A percentile compares a stretch with the other conserved stretches of the same genome.
phyloP scores from a whole-genome alignment of 2,329 filamentous ascomycete species.

The Xylariales sp. region DNA sequence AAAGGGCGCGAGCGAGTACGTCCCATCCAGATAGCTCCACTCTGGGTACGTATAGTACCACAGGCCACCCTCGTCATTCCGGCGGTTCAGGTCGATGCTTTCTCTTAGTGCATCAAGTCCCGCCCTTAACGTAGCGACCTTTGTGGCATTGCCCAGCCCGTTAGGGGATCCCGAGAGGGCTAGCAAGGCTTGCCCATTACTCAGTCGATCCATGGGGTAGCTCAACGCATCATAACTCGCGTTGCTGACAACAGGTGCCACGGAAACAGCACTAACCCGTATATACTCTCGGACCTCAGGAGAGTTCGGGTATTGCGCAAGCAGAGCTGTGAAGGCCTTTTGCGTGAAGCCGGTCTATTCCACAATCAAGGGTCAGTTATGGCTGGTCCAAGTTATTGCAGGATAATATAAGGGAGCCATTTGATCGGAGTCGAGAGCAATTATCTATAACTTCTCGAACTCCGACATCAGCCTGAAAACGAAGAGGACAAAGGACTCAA shows the following conservation, averaged over 20 bases:
- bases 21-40: slow-evolving; percentile 50
- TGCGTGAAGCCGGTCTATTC: slow-evolving; percentile 29
- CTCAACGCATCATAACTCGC: slow-evolving; percentile 21
- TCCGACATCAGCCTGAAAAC: too few species aligned
- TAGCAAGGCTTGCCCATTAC: slow-evolving; percentile 25
- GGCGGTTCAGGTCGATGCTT: slow-evolving; percentile 26
- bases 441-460: too few species aligned
- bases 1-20: slow-evolving; percentile 45
- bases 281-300: slow-evolving; percentile 18
- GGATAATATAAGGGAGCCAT: too few species aligned
- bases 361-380: slow-evolving; percentile 23
- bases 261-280: slow-evolving; percentile 20
- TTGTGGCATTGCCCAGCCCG: not conserved
- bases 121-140: slow-evolving; percentile 7
- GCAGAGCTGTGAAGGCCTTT: slow-evolving; percentile 24
- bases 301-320: slow-evolving; percentile 18
- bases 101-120: slow-evolving; percentile 20
- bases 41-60: slow-evolving; percentile 42
- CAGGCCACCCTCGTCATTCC: slow-evolving; percentile 29
- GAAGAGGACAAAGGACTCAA: too few species aligned
- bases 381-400: slow-evolving; percentile 27
- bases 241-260: slow-evolving; percentile 21
- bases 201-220: slow-evolving; percentile 28
- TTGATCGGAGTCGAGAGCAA: too few species aligned
- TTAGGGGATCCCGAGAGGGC: slow-evolving; percentile 12